phyloP scores from a whole-genome alignment of 2,329 filamentous ascomycete genomes.

The Emydomyces testavorans region DNA sequence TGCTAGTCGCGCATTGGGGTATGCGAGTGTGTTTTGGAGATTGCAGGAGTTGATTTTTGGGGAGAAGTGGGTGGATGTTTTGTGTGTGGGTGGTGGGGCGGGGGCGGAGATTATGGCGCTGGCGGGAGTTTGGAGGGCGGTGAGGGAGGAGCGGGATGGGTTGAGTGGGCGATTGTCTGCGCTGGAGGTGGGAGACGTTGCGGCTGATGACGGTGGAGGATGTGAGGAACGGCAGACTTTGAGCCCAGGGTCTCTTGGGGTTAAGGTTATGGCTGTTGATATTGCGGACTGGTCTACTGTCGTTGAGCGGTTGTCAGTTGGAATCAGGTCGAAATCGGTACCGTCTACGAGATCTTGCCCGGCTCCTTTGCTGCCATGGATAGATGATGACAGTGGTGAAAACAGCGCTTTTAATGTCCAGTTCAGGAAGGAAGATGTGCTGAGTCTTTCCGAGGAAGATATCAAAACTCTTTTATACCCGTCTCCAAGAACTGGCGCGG shows the following conservation, averaged over 20 bases:
- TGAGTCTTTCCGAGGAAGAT: slow-evolving; percentile 31
- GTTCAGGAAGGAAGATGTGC: slow-evolving; percentile 43
- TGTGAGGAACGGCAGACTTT: neutral
- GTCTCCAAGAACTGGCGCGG: neutral
- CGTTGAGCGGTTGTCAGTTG: slow-evolving; percentile 45
- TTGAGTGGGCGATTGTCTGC: neutral
- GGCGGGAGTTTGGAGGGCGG: slow-evolving; percentile 41
- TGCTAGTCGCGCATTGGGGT: slow-evolving; percentile 71
- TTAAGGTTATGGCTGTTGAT: slow-evolving; percentile 59
- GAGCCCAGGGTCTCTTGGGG: neutral
- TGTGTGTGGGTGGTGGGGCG: slow-evolving; percentile 54
- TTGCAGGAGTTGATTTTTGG: neutral
- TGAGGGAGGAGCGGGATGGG: slow-evolving; percentile 18
- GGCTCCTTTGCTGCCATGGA: slow-evolving; percentile 22
- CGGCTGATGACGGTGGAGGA: slow-evolving; percentile 8
- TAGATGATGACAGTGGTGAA: neutral
- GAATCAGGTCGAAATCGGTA: slow-evolving; percentile 37
- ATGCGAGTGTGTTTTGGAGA: slow-evolving; percentile 49
- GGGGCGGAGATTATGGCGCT: slow-evolving; percentile 57
- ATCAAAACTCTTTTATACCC: slow-evolving; percentile 29
- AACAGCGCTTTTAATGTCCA: slow-evolving; percentile 22
- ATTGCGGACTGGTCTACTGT: slow-evolving; percentile 65
- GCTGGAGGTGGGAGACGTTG: slow-evolving; percentile 14
- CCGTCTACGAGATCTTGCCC: slow-evolving; percentile 22
- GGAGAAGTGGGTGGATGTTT: slow-evolving; percentile 26